These are phyloP conservation scores for Aristolochia contorta DNA, from an alignment of 164 flowering plant genomes.

Conservation along the genomic window DNA sequence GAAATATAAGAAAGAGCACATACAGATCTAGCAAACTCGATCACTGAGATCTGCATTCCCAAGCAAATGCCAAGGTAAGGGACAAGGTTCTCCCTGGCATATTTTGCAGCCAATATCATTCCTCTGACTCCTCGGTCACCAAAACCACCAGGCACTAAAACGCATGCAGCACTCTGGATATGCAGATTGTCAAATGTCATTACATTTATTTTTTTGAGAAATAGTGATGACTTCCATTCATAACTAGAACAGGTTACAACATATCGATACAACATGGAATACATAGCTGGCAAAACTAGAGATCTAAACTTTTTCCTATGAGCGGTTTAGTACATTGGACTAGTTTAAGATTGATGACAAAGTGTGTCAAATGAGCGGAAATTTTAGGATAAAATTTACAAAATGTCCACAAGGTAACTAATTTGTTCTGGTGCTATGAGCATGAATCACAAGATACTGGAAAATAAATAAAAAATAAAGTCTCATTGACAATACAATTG, in stretches of 20 bases:
- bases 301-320: no score
- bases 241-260: no score
- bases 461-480: not conserved
- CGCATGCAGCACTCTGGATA: slow-evolving; percentile 75
- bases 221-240: no score
- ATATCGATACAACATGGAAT: no score
- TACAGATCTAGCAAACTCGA: slow-evolving; percentile 90
- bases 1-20: slow-evolving; percentile 16
- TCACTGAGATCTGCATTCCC: slow-evolving; percentile 98
- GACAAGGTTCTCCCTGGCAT: slow-evolving; percentile 82
- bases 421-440: not conserved
- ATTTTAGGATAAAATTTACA: not conserved
- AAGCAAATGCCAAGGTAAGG: slow-evolving; percentile 98
- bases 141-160: slow-evolving; percentile 97
- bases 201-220: no score
- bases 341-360: no score
- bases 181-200: slow-evolving; percentile 1
- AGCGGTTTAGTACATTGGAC: no score
- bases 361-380: no score
- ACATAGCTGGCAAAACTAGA: no score
- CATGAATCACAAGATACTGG: no score
- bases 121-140: slow-evolving; percentile 98
- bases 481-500: not conserved
- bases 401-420: not conserved
- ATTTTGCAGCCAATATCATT: slow-evolving; percentile 94